Percentiles rank a stretch among this genome's conserved stretches.
Evolutionary conservation across 2,329 filamentous ascomycete genomes (phyloP).

Genomic region (Claviceps humidiphila): DNA sequence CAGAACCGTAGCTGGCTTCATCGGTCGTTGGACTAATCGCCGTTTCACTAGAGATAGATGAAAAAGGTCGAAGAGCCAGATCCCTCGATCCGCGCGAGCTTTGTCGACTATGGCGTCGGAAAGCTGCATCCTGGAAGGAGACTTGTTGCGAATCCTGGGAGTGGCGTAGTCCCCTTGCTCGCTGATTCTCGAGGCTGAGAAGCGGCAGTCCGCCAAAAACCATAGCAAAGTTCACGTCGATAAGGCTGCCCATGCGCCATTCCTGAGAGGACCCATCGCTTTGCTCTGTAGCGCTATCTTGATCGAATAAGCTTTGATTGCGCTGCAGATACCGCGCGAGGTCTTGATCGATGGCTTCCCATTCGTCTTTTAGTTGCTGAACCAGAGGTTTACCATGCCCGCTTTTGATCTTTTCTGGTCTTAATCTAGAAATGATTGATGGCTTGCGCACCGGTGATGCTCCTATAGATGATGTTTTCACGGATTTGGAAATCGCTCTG

Average conservation of each 20-base stretch:
- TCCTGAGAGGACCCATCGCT: slow-evolving; percentile 13
- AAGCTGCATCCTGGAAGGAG: not conserved
- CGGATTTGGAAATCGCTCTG: slow-evolving; percentile 20
- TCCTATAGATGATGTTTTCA: slow-evolving; percentile 16
- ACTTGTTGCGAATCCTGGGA: slow-evolving; percentile 5
- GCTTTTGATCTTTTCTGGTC: slow-evolving; percentile 17
- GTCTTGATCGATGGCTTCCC: slow-evolving; percentile 22
- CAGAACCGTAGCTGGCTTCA: slow-evolving; percentile 19
- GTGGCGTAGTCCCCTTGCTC: slow-evolving; percentile 11
- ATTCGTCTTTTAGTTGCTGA: slow-evolving; percentile 25
- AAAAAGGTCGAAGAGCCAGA: slow-evolving; percentile 5
- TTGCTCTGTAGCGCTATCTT: slow-evolving; percentile 9
- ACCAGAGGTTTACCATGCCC: slow-evolving; percentile 19
- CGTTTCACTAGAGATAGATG: slow-evolving; percentile 19
- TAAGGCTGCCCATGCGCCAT: slow-evolving; percentile 9
- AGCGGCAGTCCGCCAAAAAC: slow-evolving; percentile 25
- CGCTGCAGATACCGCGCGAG: slow-evolving; percentile 22
- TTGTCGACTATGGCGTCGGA: slow-evolving; percentile 4
- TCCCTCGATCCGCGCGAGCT: slow-evolving; percentile 5
- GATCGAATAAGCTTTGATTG: slow-evolving; percentile 19
- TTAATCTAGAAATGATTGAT: slow-evolving; percentile 22
- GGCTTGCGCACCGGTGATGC: slow-evolving; percentile 17
- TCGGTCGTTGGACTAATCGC: slow-evolving; percentile 24
- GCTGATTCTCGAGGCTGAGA: slow-evolving; percentile 16
- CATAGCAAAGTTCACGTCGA: slow-evolving; percentile 16